Conservation (phyloP, 2,329 filamentous ascomycete genomes). For the Thielaviopsis musarum region DNA sequence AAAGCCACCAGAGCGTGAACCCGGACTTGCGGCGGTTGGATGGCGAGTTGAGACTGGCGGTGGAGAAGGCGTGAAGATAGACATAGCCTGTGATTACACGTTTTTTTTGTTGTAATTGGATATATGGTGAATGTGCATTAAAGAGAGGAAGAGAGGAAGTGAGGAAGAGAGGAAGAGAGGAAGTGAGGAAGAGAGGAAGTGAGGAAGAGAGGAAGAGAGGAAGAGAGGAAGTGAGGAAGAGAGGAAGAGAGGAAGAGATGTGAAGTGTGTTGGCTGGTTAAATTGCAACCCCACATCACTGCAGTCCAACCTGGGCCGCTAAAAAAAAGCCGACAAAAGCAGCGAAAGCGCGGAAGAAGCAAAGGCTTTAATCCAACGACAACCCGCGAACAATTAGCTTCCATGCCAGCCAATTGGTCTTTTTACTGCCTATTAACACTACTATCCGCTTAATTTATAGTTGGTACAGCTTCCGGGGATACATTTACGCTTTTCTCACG, state of each 20-base stretch:
- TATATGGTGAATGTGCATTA: too few relatives aligned
- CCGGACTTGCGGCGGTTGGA: conserved; percentile 32
- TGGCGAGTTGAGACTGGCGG: conserved; percentile 20
- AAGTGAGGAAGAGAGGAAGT: too few relatives aligned
- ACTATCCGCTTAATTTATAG: background rate
- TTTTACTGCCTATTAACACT: background rate
- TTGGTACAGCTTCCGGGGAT: background rate
- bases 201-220: too few relatives aligned
- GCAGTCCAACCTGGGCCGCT: background rate
- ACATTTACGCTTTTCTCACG: too few relatives aligned
- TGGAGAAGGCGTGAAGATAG: background rate
- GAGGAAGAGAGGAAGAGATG: too few relatives aligned
- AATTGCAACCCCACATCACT: conserved; percentile 1
- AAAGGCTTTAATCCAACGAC: background rate
- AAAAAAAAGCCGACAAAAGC: background rate
- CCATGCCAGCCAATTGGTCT: background rate
- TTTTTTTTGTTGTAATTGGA: too few relatives aligned
- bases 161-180: too few relatives aligned
- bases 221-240: too few relatives aligned
- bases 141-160: too few relatives aligned
- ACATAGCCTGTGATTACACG: too few relatives aligned
- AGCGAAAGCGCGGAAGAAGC: background rate
- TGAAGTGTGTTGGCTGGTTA: background rate
- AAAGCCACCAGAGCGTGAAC: conserved; percentile 57
- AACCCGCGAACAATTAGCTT: background rate